Percentiles rank a stretch among this genome's conserved stretches.
These are phyloP conservation scores for Cutaneotrichosporon sp. DNA, from an alignment of 1,284 basidiomycete genomes.

Conservation along the genomic window DNA sequence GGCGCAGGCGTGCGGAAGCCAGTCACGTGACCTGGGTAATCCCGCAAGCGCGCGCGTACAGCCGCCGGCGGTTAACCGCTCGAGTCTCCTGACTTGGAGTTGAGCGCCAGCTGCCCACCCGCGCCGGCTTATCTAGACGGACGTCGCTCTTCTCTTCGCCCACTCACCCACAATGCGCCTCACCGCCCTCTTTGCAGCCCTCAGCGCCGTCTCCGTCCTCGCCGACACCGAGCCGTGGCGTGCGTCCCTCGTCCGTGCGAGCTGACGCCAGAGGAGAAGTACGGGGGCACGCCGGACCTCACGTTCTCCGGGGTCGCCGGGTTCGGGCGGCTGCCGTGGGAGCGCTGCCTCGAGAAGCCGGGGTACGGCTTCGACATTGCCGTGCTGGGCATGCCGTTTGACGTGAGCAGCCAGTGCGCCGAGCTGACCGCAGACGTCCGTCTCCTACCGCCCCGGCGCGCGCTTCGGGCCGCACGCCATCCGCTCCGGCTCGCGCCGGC, in stretches of 20 bases:
- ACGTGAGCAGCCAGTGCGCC: constrained; percentile 42
- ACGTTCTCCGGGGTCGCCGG: constrained; percentile 49
- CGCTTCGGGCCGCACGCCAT: constrained; percentile 52
- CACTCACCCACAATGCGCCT: constrained; percentile 3
- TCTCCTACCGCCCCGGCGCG: constrained; percentile 38
- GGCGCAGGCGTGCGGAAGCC: too few relatives aligned
- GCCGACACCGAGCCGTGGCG: constrained; percentile 22
- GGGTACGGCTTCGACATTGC: constrained; percentile 55
- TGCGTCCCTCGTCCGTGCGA: neutral
- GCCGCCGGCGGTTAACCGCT: too few relatives aligned
- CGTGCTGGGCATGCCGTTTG: constrained; percentile 50
- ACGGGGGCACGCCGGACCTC: constrained; percentile 43
- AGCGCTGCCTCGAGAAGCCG: constrained; percentile 43
- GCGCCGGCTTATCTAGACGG: neutral
- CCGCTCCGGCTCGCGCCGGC: constrained; percentile 25
- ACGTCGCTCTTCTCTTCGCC: neutral
- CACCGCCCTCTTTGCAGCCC: constrained; percentile 1
- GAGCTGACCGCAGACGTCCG: constrained; percentile 23
- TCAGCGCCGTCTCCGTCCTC: neutral
- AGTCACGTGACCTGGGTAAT: too few relatives aligned
- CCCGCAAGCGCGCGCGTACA: too few relatives aligned
- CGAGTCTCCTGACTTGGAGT: too few relatives aligned
- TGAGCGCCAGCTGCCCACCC: neutral
- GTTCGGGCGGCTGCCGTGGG: constrained; percentile 50
- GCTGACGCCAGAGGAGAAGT: constrained; percentile 29